Base-by-base conservation (phyloP, 805 yeast genomes). In the Hyphopichia homilentoma region DNA sequence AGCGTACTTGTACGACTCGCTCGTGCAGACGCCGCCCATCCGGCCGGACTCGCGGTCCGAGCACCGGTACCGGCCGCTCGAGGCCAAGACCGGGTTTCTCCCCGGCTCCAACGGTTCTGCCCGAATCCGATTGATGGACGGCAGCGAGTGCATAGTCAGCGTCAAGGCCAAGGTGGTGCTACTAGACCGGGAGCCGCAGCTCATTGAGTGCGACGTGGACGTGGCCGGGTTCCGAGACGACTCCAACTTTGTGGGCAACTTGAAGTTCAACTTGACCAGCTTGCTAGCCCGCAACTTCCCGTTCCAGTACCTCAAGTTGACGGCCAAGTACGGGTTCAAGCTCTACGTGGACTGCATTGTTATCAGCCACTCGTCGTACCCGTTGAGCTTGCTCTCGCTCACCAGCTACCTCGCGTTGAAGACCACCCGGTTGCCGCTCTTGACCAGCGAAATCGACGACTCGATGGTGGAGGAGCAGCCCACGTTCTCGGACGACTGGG, bases 81-180 rank as follows among this genome's bases (percentile, higher is more conserved):
- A 87, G 50, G 84, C 95, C 3, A 78, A 77, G 9, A 78, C 85
- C 6, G 81, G 81, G 30, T 83, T 90, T 47, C 67, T 93, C 38
- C 93, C 95, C 1, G 76, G 81, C 32, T 84, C 96, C 3, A 86
- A 90, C 59, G 98, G 98, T 9, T 88, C 97, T 2, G 83, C 97
- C 0, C 73, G 95, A 61, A 76, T 90, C 13, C 73, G 88, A 42
- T 73, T 87, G 21, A 73, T 84, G 30, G 97, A 90, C 57, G 97
- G 98, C 15, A 77, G 87, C 40, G 97, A 93, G 59, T 87, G 96
- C 47, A 81, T 93, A 21, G 90, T 87, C 4, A 93, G 97, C 50
- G 73, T 90, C 29, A 93, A 93, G 59, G 77, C 89, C 8, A 83
- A 84, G 47, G 96, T 89, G 3, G 84, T 85, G 11, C 41, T 50